A percentile compares a stretch with the other conserved stretches of the same genome.
Evolutionary conservation across 345 rosid species (phyloP).

Genomic region (Linum tenue): DNA sequence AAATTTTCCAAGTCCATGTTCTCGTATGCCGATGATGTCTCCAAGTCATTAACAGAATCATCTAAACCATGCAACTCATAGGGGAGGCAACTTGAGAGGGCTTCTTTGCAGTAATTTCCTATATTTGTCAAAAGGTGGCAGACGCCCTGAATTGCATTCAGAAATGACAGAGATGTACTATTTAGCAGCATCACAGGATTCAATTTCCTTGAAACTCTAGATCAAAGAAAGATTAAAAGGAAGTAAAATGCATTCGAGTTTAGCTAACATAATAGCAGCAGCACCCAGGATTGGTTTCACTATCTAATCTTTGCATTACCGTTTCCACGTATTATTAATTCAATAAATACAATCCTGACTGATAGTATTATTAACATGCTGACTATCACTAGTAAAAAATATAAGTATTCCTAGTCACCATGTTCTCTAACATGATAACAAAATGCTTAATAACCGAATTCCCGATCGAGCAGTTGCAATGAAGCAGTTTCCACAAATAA

Average conservation of each 20-base stretch:
- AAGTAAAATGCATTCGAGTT: neutral
- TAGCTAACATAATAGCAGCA: neutral
- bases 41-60: constrained; percentile 43
- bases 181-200: neutral
- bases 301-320: too few relatives aligned
- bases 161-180: constrained; percentile 1
- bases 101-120: constrained; percentile 61
- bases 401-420: neutral
- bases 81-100: constrained; percentile 41
- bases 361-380: too few relatives aligned
- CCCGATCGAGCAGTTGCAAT: neutral
- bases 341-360: neutral
- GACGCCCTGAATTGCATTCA: constrained; percentile 48
- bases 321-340: neutral
- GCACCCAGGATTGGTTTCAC: neutral
- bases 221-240: neutral
- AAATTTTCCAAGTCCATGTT: constrained; percentile 84
- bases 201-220: neutral
- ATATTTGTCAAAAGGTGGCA: constrained; percentile 81
- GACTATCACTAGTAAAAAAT: too few relatives aligned
- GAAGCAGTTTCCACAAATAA: neutral
- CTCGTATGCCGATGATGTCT: constrained; percentile 49
- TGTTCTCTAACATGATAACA: neutral
- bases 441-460: neutral
- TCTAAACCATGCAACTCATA: constrained; percentile 42